Evolutionary conservation across 305 asterid species (phyloP).

Genomic region (Fraxinus platypoda): DNA sequence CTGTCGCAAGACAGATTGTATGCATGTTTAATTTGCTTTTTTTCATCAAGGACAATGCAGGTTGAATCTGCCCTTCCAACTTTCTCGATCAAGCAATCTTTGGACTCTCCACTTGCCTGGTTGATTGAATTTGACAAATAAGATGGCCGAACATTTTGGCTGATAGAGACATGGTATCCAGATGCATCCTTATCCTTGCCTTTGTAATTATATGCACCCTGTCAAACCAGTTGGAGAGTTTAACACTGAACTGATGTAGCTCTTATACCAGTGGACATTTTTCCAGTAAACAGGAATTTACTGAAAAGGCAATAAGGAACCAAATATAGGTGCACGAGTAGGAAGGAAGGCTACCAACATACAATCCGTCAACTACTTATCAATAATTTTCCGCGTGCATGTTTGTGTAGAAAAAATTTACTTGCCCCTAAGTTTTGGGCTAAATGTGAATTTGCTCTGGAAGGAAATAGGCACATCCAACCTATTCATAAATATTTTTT

Average conservation of each 20-base stretch:
- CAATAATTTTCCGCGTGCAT: not conserved
- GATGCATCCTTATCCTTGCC: constrained; percentile 29
- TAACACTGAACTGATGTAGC: not conserved
- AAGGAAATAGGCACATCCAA: not conserved
- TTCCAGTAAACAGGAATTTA: not conserved
- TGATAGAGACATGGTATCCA: constrained; percentile 30
- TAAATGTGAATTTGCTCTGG: not conserved
- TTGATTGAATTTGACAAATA: constrained; percentile 25
- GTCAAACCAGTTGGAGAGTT: constrained; percentile 28
- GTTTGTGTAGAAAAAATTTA: not conserved
- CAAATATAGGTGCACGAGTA: constrained; percentile 5
- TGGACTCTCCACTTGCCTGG: constrained; percentile 30
- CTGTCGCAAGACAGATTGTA: not conserved
- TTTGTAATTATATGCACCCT: constrained; percentile 43
- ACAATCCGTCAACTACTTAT: not conserved
- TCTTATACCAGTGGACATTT: not conserved
- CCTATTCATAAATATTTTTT: not conserved
- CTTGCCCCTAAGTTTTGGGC: not conserved
- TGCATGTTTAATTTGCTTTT: constrained; percentile 29
- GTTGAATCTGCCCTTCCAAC: constrained; percentile 27
- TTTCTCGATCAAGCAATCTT: constrained; percentile 27
- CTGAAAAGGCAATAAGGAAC: not conserved
- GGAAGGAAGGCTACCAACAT: not conserved
- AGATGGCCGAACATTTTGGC: constrained; percentile 28
- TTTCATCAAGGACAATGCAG: constrained; percentile 28